Base-by-base conservation (phyloP, 2,329 filamentous ascomycete species). In the Colletotrichum higginsianum region DNA sequence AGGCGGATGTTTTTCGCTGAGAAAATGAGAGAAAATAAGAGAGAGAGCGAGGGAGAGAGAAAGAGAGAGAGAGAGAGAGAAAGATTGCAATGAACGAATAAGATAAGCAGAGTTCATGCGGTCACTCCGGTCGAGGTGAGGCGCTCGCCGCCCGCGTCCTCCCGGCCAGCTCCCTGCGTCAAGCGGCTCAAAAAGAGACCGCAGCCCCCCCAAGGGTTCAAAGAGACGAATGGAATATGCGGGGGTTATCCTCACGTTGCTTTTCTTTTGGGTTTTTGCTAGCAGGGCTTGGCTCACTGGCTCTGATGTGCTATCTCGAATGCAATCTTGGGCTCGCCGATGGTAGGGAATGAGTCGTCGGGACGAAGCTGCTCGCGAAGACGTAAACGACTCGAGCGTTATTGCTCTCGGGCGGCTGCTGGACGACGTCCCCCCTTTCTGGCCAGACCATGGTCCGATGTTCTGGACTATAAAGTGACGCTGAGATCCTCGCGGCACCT, bases 261-360 rank as follows among this genome's bases (percentile, higher is more conserved):
- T 55, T 69, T 71, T 63, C 61, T 13, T 30, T 30, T 30, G 26
- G 26, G 26, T 12, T 67, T 35, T 42, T 58, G 44, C 26, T 60
- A 63, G 65, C 58, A 26, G 5, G 13, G 13, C 68, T 68, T 63
- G 65, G 65, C 68, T 52, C 30, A 13, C 26, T 26, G 49, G 21
- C 23, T 42, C 4, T 13, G n/a, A 6, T 16, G 3, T 15, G 42
- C 35, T 42, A 16, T 11, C 16, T 13, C 40, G 21, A 23, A 67
- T 40, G 50, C 35, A 26, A 35, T 35, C 23, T 23, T 26, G 8
- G 53, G n/a, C 42, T 42, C 55, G 18, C 42, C 18, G 49, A 40
- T 23, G 18, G 16, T 35, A 8, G 8, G 30, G 8, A 35, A 35
- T 35, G 30, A 35, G 30, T 9, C 30, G 7, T 42, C 30, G 9